Evolutionary conservation across 176 grass and related monocot genomes (phyloP).

Genomic region (Areca catechu): DNA sequence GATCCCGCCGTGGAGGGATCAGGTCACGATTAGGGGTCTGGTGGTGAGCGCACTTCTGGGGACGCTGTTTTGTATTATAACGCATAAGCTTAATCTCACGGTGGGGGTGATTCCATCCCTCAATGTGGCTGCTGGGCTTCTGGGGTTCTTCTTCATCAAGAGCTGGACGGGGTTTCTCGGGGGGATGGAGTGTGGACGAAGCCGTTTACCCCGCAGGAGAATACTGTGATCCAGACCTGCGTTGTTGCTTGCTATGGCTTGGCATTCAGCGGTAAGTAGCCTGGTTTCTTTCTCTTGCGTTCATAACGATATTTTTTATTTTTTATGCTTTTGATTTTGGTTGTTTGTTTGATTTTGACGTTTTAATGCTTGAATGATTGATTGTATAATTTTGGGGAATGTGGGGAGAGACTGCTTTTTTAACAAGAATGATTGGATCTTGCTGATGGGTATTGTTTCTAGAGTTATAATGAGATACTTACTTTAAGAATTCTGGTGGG

Average conservation of each 20-base stretch:
- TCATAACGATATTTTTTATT: not conserved
- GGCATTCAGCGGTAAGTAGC: slow-evolving; percentile 60
- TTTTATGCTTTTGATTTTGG: not conserved
- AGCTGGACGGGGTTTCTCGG: slow-evolving; percentile 35
- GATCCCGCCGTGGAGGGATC: slow-evolving; percentile 60
- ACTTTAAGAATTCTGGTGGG: no score
- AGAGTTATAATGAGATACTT: no score
- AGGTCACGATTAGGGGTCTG: slow-evolving; percentile 50
- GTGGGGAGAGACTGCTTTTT: no score
- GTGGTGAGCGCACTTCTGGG: slow-evolving; percentile 51
- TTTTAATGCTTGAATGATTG: not conserved
- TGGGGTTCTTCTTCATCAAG: slow-evolving; percentile 60
- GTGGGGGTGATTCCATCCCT: slow-evolving; percentile 69
- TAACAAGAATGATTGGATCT: no score
- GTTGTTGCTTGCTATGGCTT: slow-evolving; percentile 80
- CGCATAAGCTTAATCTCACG: slow-evolving; percentile 76
- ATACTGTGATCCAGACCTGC: slow-evolving; percentile 85
- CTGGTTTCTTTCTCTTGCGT: not conserved
- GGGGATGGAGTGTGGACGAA: slow-evolving; percentile 29
- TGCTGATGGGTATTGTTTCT: no score
- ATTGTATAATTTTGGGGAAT: no score
- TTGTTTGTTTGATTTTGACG: not conserved
- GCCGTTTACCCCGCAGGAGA: slow-evolving; percentile 94
- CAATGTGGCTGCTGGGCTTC: slow-evolving; percentile 62
- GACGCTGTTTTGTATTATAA: slow-evolving; percentile 67